Base-by-base conservation (phyloP, 306 rosid genomes). In the Carpinus fangiana region DNA sequence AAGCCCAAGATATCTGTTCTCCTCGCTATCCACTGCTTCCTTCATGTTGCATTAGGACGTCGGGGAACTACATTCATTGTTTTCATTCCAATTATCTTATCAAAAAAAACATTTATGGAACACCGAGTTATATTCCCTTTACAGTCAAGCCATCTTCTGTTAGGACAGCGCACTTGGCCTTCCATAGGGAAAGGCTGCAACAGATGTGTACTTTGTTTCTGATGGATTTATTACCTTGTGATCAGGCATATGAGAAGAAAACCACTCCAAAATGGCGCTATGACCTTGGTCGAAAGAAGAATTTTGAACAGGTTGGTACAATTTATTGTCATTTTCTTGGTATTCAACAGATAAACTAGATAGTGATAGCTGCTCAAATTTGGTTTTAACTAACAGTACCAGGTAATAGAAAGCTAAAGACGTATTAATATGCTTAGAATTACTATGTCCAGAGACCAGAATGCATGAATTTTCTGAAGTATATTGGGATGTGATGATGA, bases 211-310 rank as follows among this genome's bases (percentile, higher is more conserved):
- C 59, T 12, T 70, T 20, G 68, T 51, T 60, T 65, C 82, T 89
- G 76, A 89, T 81, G 59, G 66, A 78, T n/a, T n/a, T 77, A 18
- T 70, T 50, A 28, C 75, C 48, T 64, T 86, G 41, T 81, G 66
- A 59, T 73, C 88, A 96, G 99, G 99, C 99, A 5, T 96, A 96
- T 80, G 99, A 96, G 88, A 93, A 96, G 91, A 91, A 96, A 84
- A 90, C 93, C 28, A 83, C 97, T 70, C 93, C 93, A 38, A 93
- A 96, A 87, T 96, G 99, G 99, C 97, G 93, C 47, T 96, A 91
- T 74, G 98, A 96, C 81, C 98, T 96, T 74, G 98, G 99, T 65
- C 96, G 93, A 55, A 87, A 92, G 57, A 96, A 85, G 87, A 96
- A 96, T 82, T 96, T 93, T 75, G 99, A 93, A 78, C 99, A 96